Conservation (phyloP, 2,329 filamentous ascomycete genomes). For the Apiospora rasikravindrae region DNA sequence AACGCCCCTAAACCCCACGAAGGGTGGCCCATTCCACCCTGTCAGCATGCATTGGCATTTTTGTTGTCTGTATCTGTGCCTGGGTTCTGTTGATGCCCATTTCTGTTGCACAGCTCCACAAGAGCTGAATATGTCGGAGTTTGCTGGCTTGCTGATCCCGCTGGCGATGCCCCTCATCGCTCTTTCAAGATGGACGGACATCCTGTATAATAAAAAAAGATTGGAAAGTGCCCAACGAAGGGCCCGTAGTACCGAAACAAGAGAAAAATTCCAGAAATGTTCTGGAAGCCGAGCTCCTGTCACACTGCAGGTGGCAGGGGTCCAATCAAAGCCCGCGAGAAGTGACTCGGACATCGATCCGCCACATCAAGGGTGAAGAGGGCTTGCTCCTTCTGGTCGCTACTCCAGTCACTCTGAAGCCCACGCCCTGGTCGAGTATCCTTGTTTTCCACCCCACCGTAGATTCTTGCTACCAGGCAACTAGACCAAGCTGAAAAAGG, state of each 20-base stretch:
- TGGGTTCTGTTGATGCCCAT: background rate
- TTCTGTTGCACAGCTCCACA: background rate
- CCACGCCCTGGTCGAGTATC: background rate
- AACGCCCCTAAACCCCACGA: conserved; percentile 1
- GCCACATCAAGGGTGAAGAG: background rate
- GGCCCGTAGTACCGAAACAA: background rate
- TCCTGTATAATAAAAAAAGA: background rate
- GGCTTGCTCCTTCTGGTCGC: background rate
- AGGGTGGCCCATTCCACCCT: background rate
- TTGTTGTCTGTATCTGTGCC: background rate
- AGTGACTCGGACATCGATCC: background rate
- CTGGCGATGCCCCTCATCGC: background rate
- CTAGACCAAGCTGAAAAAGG: background rate
- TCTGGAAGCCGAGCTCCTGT: background rate
- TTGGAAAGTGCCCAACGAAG: background rate
- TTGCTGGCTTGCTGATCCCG: background rate
- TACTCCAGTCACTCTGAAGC: background rate
- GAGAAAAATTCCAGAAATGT: background rate
- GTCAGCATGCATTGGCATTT: background rate
- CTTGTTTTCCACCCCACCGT: background rate
- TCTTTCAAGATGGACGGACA: background rate
- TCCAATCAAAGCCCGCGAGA: background rate
- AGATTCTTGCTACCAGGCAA: background rate
- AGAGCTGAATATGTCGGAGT: background rate
- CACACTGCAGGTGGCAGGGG: background rate